Evolutionary conservation across 2,329 filamentous ascomycete genomes (phyloP).

Genomic region (Aspergillus awamori): DNA sequence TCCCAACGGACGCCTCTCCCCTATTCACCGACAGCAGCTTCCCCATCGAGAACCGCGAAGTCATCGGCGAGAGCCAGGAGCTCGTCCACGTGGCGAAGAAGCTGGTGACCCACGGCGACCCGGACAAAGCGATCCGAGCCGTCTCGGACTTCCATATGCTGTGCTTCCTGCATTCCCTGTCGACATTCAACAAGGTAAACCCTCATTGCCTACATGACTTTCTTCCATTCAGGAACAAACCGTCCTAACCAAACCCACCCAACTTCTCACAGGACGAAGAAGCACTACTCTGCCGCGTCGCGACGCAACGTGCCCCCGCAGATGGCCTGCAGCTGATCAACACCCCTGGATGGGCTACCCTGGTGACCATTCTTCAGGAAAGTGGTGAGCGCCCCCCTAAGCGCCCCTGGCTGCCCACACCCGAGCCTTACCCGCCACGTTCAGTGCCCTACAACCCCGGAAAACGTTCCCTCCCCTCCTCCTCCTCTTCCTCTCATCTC

Average conservation of each 20-base stretch:
- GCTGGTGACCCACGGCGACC: conserved; percentile 67
- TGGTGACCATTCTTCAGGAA: conserved; percentile 91
- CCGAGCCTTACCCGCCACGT: conserved; percentile 37
- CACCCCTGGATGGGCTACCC: conserved; percentile 88
- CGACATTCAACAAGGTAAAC: conserved; percentile 78
- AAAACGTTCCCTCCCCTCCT: conserved; percentile 38
- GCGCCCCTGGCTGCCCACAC: conserved; percentile 54
- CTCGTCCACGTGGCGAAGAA: conserved; percentile 68
- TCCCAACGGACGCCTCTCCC: conserved; percentile 78
- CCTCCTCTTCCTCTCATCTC: conserved; percentile 3
- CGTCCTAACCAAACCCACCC: background rate
- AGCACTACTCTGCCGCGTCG: conserved; percentile 79
- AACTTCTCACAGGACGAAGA: conserved; percentile 75
- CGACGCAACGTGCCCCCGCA: conserved; percentile 75
- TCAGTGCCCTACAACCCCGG: conserved; percentile 34
- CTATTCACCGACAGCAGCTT: conserved; percentile 74
- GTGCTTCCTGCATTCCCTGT: conserved; percentile 80
- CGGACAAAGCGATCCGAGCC: conserved; percentile 64
- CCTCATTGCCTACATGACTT: conserved; percentile 28
- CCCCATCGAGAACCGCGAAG: conserved; percentile 87
- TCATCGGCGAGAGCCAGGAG: conserved; percentile 84
- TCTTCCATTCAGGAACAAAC: background rate
- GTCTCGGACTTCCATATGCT: conserved; percentile 94
- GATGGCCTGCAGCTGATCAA: conserved; percentile 83
- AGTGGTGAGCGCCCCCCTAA: conserved; percentile 95